Evolutionary conservation across 148 eudicot genomes (phyloP).

Genomic region (Silene conica): DNA sequence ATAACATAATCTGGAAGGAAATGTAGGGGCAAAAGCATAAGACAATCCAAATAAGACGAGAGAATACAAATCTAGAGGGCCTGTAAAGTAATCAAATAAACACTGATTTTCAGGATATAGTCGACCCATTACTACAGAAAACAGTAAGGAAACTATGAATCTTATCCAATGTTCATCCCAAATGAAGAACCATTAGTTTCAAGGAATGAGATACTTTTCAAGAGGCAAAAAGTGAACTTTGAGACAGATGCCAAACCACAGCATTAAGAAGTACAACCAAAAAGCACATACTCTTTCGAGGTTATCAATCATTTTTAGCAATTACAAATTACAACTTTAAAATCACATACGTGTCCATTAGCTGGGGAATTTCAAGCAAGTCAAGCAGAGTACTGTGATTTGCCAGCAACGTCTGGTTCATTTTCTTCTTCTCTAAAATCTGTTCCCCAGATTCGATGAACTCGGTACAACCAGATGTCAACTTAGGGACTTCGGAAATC

Average conservation of each 20-base stretch:
- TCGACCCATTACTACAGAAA: not conserved
- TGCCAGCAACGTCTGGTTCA: slow-evolving; percentile 87
- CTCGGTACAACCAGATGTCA: slow-evolving; percentile 92
- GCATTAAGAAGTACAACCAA: not conserved
- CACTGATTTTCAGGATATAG: not conserved
- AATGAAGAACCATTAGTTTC: slow-evolving; percentile 4
- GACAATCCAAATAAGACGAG: not conserved
- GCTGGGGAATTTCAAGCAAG: slow-evolving; percentile 99
- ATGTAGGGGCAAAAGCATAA: not conserved
- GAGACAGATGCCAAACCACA: not conserved
- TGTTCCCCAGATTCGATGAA: slow-evolving; percentile 85
- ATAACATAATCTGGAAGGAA: not conserved
- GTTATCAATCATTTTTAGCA: not conserved
- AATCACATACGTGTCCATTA: slow-evolving; percentile 97
- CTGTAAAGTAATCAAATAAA: not conserved
- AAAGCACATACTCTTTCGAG: not conserved
- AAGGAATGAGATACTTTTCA: not conserved
- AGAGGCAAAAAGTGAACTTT: not conserved
- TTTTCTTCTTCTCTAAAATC: slow-evolving; percentile 87
- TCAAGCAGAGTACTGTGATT: slow-evolving; percentile 98
- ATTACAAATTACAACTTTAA: not conserved
- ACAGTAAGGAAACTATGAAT: not conserved
- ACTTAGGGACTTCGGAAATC: slow-evolving; percentile 88
- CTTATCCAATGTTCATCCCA: not conserved
- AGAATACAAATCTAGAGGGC: not conserved